Base-by-base conservation (phyloP, 345 rosid species). In the Carallia brachiata region DNA sequence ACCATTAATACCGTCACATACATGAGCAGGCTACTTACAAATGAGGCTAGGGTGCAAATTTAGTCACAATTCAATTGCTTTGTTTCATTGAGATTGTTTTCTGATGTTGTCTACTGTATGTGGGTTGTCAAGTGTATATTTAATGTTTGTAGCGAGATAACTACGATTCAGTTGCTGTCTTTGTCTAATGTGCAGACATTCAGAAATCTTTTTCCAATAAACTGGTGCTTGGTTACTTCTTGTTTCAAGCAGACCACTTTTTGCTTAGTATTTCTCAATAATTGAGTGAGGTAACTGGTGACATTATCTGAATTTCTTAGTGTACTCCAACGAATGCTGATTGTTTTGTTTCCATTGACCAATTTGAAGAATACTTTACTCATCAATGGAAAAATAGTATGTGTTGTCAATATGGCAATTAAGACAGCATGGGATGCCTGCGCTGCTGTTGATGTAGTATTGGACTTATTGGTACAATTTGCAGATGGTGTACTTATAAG, bases 1-100 rank as follows among this genome's bases (percentile, higher is more conserved):
- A 70, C 90, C 91, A 32, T 80, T 93, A 79, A 79, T 86, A 71
- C 87, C 75, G 37, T 68, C 86, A 17, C 81, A 76, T 55, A 75
- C 79, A 59, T 85, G 78, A 86, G 6, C 39, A 15, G 23, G 7
- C 28, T 17, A 10, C 48, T 17, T 2, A 37, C 37, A 40, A 13
- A 6, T 18, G 27, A 68, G 61, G 62, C 23, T 37, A 65, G 18
- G 27, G 31, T 5, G 23, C 5, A 57, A 39, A 30, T 52, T 19
- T 48, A 53, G 60, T 15, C 44, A 28, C 62, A 17, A 47, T 58
- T 65, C 37, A 34, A 17, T 31, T 36, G 39, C 2, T 31, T 57
- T 3, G 4, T 44, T 55, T 50, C 12, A 15, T 12, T 19, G 23
- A 3, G 12, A 12, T 23, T 18, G 18, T 61, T 15, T 50, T 50